These are phyloP conservation scores for Rosa multiflora DNA, from an alignment of 306 rosid species.

Conservation along the genomic window DNA sequence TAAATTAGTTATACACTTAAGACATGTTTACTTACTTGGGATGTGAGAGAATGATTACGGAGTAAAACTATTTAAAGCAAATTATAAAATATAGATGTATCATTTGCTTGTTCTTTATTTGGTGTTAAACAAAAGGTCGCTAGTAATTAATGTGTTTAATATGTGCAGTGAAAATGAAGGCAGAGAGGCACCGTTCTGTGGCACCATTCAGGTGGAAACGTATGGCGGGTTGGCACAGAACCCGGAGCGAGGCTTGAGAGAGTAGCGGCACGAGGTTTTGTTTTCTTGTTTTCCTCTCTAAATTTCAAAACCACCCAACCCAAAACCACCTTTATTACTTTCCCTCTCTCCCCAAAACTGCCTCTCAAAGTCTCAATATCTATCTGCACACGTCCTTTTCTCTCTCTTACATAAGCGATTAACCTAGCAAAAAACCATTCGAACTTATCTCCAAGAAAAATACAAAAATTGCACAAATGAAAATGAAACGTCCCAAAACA, in stretches of 20 bases:
- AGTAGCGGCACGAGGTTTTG: slow-evolving; percentile 60
- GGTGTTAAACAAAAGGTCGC: not conserved
- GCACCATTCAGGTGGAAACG: slow-evolving; percentile 64
- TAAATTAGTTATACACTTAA: too few species aligned
- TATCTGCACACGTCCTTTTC: slow-evolving; percentile 20
- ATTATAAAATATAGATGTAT: not conserved
- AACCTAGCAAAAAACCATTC: slow-evolving; percentile 21
- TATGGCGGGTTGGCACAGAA: slow-evolving; percentile 54
- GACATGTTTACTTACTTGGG: too few species aligned
- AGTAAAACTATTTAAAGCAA: too few species aligned
- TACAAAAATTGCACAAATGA: not conserved
- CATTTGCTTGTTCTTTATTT: not conserved
- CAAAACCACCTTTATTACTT: not conserved
- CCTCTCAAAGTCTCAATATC: not conserved
- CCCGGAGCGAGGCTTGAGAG: slow-evolving; percentile 52
- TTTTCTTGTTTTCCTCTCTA: slow-evolving; percentile 25
- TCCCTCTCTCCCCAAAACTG: not conserved
- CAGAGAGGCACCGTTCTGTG: slow-evolving; percentile 56
- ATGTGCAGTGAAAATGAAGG: slow-evolving; percentile 24
- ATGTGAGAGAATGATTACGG: too few species aligned
- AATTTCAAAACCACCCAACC: not conserved
- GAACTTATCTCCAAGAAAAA: slow-evolving; percentile 52
- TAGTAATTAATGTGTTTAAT: not conserved
- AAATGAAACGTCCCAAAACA: slow-evolving; percentile 32
- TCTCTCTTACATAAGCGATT: slow-evolving; percentile 25